These are phyloP conservation scores for Arabis alpina DNA, from an alignment of 345 rosid genomes.

Conservation along the genomic window DNA sequence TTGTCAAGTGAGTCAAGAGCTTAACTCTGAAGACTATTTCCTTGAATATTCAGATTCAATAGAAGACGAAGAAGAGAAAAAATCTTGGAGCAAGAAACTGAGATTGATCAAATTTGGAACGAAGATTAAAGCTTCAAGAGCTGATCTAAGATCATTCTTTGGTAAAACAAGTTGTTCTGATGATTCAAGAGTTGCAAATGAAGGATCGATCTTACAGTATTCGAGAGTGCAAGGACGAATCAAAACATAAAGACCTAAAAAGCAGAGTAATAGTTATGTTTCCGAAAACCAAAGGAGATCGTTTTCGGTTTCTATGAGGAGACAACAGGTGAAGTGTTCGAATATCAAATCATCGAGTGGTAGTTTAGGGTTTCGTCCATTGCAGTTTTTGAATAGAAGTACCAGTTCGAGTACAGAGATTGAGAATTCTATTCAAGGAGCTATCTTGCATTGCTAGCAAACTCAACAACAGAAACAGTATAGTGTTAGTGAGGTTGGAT, in stretches of 20 bases:
- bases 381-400: too few relatives aligned
- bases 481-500: slow-evolving; percentile 50
- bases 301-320: slow-evolving; percentile 67
- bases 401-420: too few relatives aligned
- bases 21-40: slow-evolving; percentile 64
- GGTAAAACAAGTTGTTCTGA: too few relatives aligned
- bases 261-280: too few relatives aligned
- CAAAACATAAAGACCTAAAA: too few relatives aligned
- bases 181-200: too few relatives aligned
- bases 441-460: slow-evolving; percentile 88
- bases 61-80: slow-evolving; percentile 52
- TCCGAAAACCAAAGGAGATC: slow-evolving; percentile 67
- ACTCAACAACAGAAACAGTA: slow-evolving; percentile 62
- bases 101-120: slow-evolving; percentile 60
- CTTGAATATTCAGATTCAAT: slow-evolving; percentile 42
- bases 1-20: slow-evolving; percentile 72
- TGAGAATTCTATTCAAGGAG: slow-evolving; percentile 91
- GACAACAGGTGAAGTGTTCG: slow-evolving; percentile 55
- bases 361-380: too few relatives aligned
- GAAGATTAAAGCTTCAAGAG: too few relatives aligned
- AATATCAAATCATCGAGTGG: too few relatives aligned
- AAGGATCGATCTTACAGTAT: slow-evolving; percentile 52
- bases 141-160: too few relatives aligned
- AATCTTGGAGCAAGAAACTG: slow-evolving; percentile 71
- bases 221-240: too few relatives aligned